Base-by-base conservation (phyloP, 139 green algal genomes). In the Chlamydomonas sp. region DNA sequence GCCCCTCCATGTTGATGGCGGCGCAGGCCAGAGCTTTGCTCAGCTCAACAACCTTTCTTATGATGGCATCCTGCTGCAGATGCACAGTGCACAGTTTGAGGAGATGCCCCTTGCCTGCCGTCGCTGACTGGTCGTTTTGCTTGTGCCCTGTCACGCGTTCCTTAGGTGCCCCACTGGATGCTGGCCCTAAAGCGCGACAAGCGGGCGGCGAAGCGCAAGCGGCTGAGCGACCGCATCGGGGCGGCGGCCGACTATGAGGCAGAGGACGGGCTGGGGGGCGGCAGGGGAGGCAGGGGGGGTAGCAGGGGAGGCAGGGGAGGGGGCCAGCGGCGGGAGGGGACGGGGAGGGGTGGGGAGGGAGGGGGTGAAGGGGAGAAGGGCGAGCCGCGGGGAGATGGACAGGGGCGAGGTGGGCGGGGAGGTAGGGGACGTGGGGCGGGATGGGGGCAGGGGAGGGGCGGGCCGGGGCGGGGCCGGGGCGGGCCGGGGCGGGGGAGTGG, bases 91-190 rank as follows among this genome's bases (percentile, higher is more conserved):
- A n/a, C n/a, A n/a, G n/a, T n/a, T n/a, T n/a, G n/a, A n/a, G n/a
- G n/a, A n/a, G n/a, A n/a, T n/a, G n/a, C n/a, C n/a, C n/a, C n/a
- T n/a, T n/a, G n/a, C n/a, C n/a, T n/a, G n/a, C n/a, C n/a, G n/a
- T n/a, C n/a, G n/a, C n/a, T n/a, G n/a, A n/a, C n/a, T n/a, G n/a
- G n/a, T n/a, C n/a, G n/a, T n/a, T n/a, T n/a, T n/a, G n/a, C n/a
- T n/a, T n/a, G n/a, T n/a, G n/a, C n/a, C n/a, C n/a, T n/a, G n/a
- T n/a, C n/a, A n/a, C n/a, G n/a, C n/a, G n/a, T n/a, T n/a, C n/a
- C n/a, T n/a, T n/a, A 49, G 31, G 96, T 98, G 74, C 91, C 90
- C 2, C 90, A 93, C 5, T 98, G 96, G 96, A 98, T 98, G 96
- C 83, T 96, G 85, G 63, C 90, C 71, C 82, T 98, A 16, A 92